Conservation (phyloP, 768 basidiomycete genomes). For the Naematelia encephala region DNA sequence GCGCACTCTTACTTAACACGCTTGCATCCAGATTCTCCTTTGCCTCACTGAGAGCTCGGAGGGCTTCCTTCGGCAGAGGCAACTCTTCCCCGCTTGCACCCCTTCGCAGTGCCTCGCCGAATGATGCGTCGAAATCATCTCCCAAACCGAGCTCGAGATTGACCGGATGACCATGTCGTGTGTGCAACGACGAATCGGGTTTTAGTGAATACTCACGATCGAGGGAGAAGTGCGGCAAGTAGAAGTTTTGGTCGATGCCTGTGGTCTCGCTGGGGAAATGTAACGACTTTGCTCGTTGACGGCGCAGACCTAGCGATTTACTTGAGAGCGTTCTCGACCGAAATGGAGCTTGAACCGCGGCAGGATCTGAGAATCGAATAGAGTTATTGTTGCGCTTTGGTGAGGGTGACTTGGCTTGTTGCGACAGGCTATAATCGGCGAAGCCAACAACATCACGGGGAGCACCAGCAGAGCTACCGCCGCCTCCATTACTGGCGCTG, state of each 20-base stretch:
- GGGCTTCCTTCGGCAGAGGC: constrained; percentile 40
- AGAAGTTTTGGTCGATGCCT: constrained; percentile 19
- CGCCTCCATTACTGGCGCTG: background rate
- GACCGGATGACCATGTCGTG: constrained; percentile 5
- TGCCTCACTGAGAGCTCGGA: constrained; percentile 39
- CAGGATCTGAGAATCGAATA: background rate
- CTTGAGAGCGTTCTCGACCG: background rate
- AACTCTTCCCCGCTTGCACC: constrained; percentile 40
- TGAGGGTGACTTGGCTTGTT: background rate
- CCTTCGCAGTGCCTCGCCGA: constrained; percentile 42
- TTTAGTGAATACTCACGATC: constrained; percentile 45
- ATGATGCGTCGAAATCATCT: constrained; percentile 45
- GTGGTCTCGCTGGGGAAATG: constrained; percentile 18
- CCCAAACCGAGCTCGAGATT: constrained; percentile 48
- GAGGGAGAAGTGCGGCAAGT: constrained; percentile 45
- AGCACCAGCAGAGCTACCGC: background rate
- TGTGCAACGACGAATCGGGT: background rate
- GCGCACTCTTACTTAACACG: constrained; percentile 34
- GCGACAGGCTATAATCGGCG: background rate
- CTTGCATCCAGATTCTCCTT: constrained; percentile 36
- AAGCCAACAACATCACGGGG: background rate
- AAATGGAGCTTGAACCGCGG: background rate
- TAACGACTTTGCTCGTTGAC: constrained; percentile 26
- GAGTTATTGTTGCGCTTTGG: background rate
- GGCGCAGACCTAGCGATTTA: background rate